Percentiles rank a stretch among this genome's conserved stretches.
These are phyloP conservation scores for Pisolithus tinctorius DNA, from an alignment of 768 basidiomycete species.

Conservation along the genomic window DNA sequence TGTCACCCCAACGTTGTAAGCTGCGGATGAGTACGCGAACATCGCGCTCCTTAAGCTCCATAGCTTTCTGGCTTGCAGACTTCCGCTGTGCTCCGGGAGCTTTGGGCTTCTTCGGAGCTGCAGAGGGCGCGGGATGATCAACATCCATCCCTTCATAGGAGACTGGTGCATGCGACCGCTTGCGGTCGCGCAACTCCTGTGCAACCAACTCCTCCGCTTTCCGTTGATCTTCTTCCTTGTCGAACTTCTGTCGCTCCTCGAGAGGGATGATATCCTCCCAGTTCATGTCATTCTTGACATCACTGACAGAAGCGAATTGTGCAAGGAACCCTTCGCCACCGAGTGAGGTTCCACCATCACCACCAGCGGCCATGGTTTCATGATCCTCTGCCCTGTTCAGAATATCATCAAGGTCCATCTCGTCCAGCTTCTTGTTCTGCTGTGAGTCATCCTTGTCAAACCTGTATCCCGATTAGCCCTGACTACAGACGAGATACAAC, in stretches of 20 bases:
- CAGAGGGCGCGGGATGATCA: conserved; percentile 56
- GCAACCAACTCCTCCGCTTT: conserved; percentile 65
- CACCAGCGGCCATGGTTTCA: conserved; percentile 80
- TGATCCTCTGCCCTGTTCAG: conserved; percentile 95
- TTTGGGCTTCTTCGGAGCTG: conserved; percentile 71
- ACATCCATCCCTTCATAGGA: conserved; percentile 95
- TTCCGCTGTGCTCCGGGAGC: conserved; percentile 71
- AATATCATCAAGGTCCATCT: conserved; percentile 99
- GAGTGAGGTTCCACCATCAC: conserved; percentile 86
- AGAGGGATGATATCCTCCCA: conserved; percentile 99
- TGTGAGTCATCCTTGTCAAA: conserved; percentile 95
- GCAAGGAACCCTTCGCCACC: conserved; percentile 97
- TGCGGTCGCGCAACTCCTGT: conserved; percentile 66
- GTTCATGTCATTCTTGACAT: conserved; percentile 96
- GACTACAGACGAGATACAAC: conserved; percentile 3
- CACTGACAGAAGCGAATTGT: conserved; percentile 92
- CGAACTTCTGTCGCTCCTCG: conserved; percentile 81
- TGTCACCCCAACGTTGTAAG: conserved; percentile 96
- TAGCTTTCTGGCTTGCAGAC: conserved; percentile 87
- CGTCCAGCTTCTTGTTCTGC: conserved; percentile 93
- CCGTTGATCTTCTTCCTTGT: conserved; percentile 71
- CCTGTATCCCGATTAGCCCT: conserved; percentile 35
- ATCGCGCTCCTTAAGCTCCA: conserved; percentile 97
- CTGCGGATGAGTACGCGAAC: conserved; percentile 92
- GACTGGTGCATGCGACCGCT: conserved; percentile 79